phyloP scores from a whole-genome alignment of 257 asterid species.

The Galeopsis tetrahit region DNA sequence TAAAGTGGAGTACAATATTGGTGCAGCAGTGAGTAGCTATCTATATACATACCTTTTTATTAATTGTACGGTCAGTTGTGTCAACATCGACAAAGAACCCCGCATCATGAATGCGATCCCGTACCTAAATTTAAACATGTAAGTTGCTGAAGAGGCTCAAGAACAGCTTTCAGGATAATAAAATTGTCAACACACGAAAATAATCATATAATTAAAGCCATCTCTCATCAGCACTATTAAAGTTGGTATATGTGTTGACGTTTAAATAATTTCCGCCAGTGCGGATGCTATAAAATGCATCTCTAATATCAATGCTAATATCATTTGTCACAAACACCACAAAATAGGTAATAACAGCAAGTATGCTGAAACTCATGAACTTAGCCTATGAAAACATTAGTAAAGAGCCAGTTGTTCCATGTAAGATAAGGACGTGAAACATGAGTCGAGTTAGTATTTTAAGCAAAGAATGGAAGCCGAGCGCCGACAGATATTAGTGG shows the following conservation, averaged over 20 bases:
- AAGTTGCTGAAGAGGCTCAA: neutral
- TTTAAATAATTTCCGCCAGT: neutral
- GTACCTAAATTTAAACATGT: constrained; percentile 53
- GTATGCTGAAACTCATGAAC: neutral
- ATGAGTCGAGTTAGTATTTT: neutral
- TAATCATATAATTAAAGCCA: neutral
- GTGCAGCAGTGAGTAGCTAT: constrained; percentile 10
- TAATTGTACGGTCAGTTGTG: constrained; percentile 82
- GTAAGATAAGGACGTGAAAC: neutral
- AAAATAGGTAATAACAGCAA: neutral
- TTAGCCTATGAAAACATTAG: neutral
- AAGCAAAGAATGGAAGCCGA: neutral
- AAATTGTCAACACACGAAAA: constrained; percentile 3
- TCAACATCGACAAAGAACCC: constrained; percentile 91
- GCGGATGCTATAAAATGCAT: constrained; percentile 10
- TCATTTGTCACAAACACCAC: neutral
- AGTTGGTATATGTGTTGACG: too few species aligned
- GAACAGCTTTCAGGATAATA: neutral
- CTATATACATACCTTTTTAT: constrained; percentile 69
- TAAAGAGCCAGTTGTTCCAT: neutral
- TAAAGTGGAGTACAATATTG: constrained; percentile 1
- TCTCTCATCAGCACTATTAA: neutral
- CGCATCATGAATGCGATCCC: constrained; percentile 71
- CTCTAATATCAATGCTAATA: constrained; percentile 12
- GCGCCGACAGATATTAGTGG: neutral